Conservation (phyloP, 495 filamentous ascomycete genomes). For the Penicillium silybi region DNA sequence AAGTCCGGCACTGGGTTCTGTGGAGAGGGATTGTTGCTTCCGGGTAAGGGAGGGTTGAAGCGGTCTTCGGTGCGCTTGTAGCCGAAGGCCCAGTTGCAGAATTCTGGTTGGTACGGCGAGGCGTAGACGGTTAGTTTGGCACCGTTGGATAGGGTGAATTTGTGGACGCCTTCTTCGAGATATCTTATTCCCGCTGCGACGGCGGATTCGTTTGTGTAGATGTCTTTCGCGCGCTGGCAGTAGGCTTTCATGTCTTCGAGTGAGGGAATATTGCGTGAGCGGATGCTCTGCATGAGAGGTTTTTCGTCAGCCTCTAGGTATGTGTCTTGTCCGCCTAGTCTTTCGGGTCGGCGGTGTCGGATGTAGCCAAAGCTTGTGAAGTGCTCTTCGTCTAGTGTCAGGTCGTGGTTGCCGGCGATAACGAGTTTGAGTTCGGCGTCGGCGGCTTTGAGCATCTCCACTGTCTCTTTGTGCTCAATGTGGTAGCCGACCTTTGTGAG, state of each 20-base stretch:
- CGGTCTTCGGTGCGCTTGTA: conserved; percentile 53
- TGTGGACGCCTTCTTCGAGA: conserved; percentile 61
- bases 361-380: conserved; percentile 33
- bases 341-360: conserved; percentile 28
- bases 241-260: conserved; percentile 13
- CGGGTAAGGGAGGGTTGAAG: conserved; percentile 40
- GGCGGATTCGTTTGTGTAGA: conserved; percentile 50
- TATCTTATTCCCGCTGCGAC: conserved; percentile 52
- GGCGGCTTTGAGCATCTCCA: conserved; percentile 52
- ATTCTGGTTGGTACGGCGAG: conserved; percentile 64
- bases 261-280: background rate
- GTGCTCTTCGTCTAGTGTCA: conserved; percentile 59
- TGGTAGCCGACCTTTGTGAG: conserved; percentile 60
- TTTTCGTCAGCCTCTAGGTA: conserved; percentile 11
- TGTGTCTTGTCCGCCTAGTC: conserved; percentile 8
- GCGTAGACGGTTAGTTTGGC: conserved; percentile 62
- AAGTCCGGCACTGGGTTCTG: conserved; percentile 47
- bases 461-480: conserved; percentile 46
- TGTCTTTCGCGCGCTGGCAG: conserved; percentile 26
- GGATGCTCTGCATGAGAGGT: conserved; percentile 2
- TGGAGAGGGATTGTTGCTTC: conserved; percentile 15
- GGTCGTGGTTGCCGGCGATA: conserved; percentile 80
- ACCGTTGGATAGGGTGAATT: conserved; percentile 54
- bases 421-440: conserved; percentile 70
- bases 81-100: conserved; percentile 57